Conservation (phyloP, 352 stramenopile species). For the Phytophthora hybrid region DNA sequence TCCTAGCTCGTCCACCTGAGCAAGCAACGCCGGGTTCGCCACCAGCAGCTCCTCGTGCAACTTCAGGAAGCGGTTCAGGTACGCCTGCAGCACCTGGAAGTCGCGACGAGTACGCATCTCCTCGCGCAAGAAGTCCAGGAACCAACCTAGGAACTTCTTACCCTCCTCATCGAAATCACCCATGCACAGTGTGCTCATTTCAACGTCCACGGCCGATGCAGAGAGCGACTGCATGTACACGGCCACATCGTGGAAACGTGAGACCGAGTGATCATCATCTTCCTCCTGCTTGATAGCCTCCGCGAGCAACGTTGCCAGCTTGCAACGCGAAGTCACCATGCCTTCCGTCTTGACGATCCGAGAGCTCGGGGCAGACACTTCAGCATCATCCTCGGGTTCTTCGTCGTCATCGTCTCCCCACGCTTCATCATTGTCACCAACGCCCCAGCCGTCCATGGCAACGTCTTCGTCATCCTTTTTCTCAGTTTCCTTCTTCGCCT, state of each 20-base stretch:
- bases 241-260: slow-evolving; percentile 54
- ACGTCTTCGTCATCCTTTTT: slow-evolving; percentile 42
- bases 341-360: slow-evolving; percentile 77
- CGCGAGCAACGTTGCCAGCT: slow-evolving; percentile 65
- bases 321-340: slow-evolving; percentile 78
- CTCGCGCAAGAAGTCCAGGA: slow-evolving; percentile 71
- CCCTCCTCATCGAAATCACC: slow-evolving; percentile 82
- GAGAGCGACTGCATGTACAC: slow-evolving; percentile 80
- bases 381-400: slow-evolving; percentile 30
- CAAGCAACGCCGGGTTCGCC: slow-evolving; percentile 56
- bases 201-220: slow-evolving; percentile 77
- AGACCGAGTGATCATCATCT: slow-evolving; percentile 23
- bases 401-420: slow-evolving; percentile 68
- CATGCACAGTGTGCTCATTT: slow-evolving; percentile 88
- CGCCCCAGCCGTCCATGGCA: slow-evolving; percentile 74
- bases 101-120: slow-evolving; percentile 72
- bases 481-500: slow-evolving; percentile 34
- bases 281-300: slow-evolving; percentile 43
- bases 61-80: slow-evolving; percentile 90
- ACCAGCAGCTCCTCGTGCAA: slow-evolving; percentile 83
- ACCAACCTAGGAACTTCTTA: slow-evolving; percentile 67
- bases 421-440: slow-evolving; percentile 62
- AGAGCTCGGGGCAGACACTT: slow-evolving; percentile 47
- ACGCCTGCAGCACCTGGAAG: slow-evolving; percentile 87
- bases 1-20: slow-evolving; percentile 63